Percentiles rank a stretch among this genome's conserved stretches.
These are phyloP conservation scores for Pyrus betulifolia DNA, from an alignment of 306 rosid genomes.

Conservation along the genomic window DNA sequence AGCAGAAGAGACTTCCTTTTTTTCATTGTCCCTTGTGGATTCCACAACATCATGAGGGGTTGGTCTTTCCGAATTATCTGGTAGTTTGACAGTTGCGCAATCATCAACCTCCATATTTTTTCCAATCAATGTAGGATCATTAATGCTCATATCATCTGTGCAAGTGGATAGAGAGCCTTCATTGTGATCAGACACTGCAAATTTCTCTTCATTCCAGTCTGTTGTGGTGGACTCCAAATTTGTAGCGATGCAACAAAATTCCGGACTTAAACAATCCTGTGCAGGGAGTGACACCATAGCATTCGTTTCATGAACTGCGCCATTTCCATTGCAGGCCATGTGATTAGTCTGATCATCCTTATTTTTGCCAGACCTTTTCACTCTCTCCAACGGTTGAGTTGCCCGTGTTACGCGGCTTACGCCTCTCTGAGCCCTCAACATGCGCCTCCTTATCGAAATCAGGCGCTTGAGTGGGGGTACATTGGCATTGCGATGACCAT, in stretches of 20 bases:
- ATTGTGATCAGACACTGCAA: neutral
- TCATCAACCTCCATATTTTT: neutral
- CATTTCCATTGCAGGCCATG: conserved; percentile 16
- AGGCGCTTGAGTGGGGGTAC: conserved; percentile 61
- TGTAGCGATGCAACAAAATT: neutral
- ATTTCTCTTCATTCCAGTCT: neutral
- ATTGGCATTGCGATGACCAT: conserved; percentile 53
- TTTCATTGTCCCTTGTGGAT: conserved; percentile 9
- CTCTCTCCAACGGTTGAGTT: conserved; percentile 17
- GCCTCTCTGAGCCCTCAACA: conserved; percentile 39
- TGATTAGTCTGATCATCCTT: conserved; percentile 36
- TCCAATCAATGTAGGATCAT: conserved; percentile 1
- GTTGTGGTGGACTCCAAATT: neutral
- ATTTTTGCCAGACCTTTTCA: conserved; percentile 28
- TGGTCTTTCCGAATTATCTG: neutral
- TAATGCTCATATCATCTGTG: neutral
- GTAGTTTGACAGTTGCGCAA: neutral
- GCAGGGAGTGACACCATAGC: neutral
- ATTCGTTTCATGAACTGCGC: conserved; percentile 8
- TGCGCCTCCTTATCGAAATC: conserved; percentile 60
- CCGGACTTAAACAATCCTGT: neutral
- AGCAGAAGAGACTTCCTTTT: conserved; percentile 20
- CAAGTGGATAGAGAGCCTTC: conserved; percentile 11
- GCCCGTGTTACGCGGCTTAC: conserved; percentile 14
- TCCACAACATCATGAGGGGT: conserved; percentile 5